Base-by-base conservation (phyloP, 1,284 basidiomycete genomes). In the Sporisorium scitamineum region DNA sequence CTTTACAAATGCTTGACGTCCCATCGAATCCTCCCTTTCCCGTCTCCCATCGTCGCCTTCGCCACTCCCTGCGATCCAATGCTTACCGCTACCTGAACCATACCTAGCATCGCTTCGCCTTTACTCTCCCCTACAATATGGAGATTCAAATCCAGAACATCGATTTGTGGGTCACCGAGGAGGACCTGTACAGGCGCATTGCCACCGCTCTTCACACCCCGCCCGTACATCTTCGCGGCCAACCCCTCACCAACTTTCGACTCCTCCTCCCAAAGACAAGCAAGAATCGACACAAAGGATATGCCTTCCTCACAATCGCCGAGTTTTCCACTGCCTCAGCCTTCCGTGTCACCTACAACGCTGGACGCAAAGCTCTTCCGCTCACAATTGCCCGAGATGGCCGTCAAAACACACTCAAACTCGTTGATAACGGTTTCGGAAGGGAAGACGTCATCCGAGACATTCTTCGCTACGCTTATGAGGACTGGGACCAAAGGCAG, bases 161-260 rank as follows among this genome's bases (percentile, higher is more conserved):
- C 54, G 57, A 69, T 22, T 10, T 42, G 0, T 73, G 70, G 70
- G 70, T 68, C 47, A 65, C 53, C 29, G 56, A 65, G 27, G 61
- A 73, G 16, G 61, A 69, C n/a, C 59, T 73, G 3, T 69, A 73
- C 65, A 61, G 41, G 20, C 54, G 37, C 24, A 37, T 69, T 29
- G 65, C 70, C 20, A 13, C 14, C 18, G 70, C 65, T 18, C 57
- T 73, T 3, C 70, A 73, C 47, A 58, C 42, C 8, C 48, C 32
- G 7, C 70, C 70, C 14, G 66, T 73, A 18, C 57, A 52, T 13
- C 42, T 62, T 10, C 34, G 57, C 5, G 59, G 61, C 0, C 44
- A 64, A 20, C 54, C 37, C 1, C 41, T 65, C 10, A 59, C 58
- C 29, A 73, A 73, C 55, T 73, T 73, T 26, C 53, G 42, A 8